Evolutionary conservation across 345 rosid species (phyloP).

Genomic region (Punica granatum): DNA sequence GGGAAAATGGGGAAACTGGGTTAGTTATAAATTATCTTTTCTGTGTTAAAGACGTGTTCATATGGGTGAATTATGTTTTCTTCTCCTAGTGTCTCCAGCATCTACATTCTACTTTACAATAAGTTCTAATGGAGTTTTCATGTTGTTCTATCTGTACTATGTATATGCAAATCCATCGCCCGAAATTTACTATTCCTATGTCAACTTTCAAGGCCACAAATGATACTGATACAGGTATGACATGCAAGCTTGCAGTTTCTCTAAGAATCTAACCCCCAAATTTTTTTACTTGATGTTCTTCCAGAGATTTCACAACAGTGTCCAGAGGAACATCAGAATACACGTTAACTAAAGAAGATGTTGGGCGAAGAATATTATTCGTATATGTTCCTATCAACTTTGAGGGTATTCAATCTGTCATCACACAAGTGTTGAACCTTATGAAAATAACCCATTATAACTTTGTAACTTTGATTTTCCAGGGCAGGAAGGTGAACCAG

Average conservation of each 20-base stretch:
- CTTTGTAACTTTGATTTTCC: constrained; percentile 22
- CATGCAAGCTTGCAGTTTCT: neutral
- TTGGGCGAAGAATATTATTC: constrained; percentile 65
- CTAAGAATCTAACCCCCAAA: neutral
- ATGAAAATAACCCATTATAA: constrained; percentile 2
- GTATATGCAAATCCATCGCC: neutral
- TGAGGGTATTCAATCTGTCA: constrained; percentile 55
- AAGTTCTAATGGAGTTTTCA: neutral
- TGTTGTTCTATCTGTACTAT: neutral
- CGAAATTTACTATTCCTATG: neutral
- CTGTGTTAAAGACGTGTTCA: neutral
- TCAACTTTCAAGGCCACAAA: neutral
- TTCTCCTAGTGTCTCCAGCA: neutral
- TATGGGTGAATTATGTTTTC: neutral
- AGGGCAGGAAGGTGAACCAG: constrained; percentile 86
- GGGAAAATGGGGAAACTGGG: constrained; percentile 73
- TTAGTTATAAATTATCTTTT: constrained; percentile 24
- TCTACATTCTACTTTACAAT: neutral
- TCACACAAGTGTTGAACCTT: constrained; percentile 9
- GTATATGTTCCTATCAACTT: constrained; percentile 81
- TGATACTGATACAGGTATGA: neutral
- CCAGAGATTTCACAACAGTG: constrained; percentile 51
- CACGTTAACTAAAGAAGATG: constrained; percentile 75
- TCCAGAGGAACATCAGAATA: constrained; percentile 82
- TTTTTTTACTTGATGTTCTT: constrained; percentile 5